These are phyloP conservation scores for Trichoderma virens DNA, from an alignment of 495 filamentous ascomycete genomes.

Conservation along the genomic window DNA sequence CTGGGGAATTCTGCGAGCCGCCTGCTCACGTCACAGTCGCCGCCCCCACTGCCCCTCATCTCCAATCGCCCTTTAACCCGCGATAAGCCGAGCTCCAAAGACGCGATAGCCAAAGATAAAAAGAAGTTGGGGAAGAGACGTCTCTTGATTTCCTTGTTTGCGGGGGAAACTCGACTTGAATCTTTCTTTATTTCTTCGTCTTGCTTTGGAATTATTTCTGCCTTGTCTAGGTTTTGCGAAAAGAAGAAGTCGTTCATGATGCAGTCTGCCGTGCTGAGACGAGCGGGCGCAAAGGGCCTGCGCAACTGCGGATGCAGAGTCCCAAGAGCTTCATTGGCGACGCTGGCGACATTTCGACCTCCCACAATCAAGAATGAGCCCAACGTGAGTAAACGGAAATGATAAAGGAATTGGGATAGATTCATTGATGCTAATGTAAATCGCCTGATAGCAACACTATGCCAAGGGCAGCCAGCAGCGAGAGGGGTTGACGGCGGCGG, in stretches of 20 bases:
- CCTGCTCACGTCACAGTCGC: not conserved
- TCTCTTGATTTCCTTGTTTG: not conserved
- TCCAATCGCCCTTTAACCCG: slow-evolving; percentile 4
- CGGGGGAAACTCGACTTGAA: not conserved
- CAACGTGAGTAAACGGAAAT: slow-evolving; percentile 55
- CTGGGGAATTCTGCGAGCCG: not conserved
- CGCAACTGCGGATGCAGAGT: slow-evolving; percentile 13
- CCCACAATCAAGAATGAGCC: slow-evolving; percentile 86
- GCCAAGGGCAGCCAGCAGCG: slow-evolving; percentile 72
- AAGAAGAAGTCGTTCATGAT: not conserved
- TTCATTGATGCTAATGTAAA: not conserved
- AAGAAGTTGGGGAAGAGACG: not conserved
- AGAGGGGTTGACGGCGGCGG: slow-evolving; percentile 59
- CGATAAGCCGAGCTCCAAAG: slow-evolving; percentile 7
- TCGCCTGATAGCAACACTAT: slow-evolving; percentile 67
- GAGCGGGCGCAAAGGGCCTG: not conserved
- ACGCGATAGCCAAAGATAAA: not conserved
- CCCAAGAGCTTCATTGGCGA: slow-evolving; percentile 19
- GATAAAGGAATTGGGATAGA: not conserved
- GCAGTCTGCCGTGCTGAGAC: slow-evolving; percentile 6
- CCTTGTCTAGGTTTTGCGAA: not conserved
- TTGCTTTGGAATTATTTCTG: not conserved
- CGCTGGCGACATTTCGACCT: slow-evolving; percentile 72
- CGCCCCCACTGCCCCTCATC: slow-evolving; percentile 7
- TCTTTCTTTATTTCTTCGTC: not conserved